A percentile compares a stretch with the other conserved stretches of the same genome.
Conservation (phyloP, 2,329 filamentous ascomycete genomes). For the Talaromyces islandicus region DNA sequence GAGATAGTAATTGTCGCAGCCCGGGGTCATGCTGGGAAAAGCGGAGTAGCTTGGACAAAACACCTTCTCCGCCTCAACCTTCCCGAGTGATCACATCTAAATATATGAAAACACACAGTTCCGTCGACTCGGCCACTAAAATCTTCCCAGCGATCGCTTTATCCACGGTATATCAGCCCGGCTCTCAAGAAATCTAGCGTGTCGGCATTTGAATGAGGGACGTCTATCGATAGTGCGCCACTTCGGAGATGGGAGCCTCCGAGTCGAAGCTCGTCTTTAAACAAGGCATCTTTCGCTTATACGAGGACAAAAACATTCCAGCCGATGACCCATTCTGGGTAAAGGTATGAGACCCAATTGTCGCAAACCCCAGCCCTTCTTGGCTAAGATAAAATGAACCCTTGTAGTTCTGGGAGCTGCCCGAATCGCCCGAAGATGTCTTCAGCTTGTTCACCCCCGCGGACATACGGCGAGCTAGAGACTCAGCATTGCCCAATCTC, state of each 20-base stretch:
- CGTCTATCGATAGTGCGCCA: conserved; percentile 18
- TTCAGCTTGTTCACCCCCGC: conserved; percentile 90
- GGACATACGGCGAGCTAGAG: conserved; percentile 81
- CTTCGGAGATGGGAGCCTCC: conserved; percentile 77
- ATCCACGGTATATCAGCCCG: not conserved
- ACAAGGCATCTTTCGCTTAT: conserved; percentile 92
- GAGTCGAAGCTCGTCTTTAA: conserved; percentile 99
- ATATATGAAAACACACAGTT: not conserved
- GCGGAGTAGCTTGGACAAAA: not conserved
- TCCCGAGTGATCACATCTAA: not conserved
- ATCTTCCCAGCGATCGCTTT: not conserved
- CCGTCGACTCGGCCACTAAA: not conserved
- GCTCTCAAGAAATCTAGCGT: not conserved
- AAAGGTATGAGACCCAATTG: conserved; percentile 56
- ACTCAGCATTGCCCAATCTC: conserved; percentile 77
- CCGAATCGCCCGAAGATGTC: conserved; percentile 90
- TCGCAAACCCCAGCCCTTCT: not conserved
- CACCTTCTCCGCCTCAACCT: not conserved
- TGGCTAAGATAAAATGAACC: not conserved
- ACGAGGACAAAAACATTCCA: conserved; percentile 82
- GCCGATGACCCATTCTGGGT: conserved; percentile 90
- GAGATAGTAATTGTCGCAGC: not conserved
- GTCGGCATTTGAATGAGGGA: conserved; percentile 10
- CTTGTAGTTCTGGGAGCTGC: conserved; percentile 93
- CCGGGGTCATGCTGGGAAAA: not conserved